These are phyloP conservation scores for Lactifluus pinguis DNA, from an alignment of 768 basidiomycete species.

Conservation along the genomic window DNA sequence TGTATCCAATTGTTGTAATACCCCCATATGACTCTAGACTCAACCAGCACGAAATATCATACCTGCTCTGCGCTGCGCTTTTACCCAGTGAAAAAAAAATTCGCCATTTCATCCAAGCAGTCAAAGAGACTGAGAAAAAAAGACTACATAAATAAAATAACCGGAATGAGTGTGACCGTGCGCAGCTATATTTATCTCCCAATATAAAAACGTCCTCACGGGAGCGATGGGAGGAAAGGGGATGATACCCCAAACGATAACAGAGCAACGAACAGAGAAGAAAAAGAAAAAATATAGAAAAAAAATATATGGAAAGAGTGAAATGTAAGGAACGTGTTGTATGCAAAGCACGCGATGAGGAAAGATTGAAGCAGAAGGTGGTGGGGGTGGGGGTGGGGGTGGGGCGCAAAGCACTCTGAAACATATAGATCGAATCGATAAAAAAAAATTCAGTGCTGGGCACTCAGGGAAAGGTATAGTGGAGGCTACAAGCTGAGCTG, in stretches of 20 bases:
- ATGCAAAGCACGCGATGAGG: not conserved
- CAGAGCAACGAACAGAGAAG: not conserved
- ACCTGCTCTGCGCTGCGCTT: too few species aligned
- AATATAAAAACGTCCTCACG: not conserved
- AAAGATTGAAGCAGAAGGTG: too few species aligned
- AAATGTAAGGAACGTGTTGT: constrained; percentile 1
- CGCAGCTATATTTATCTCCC: too few species aligned
- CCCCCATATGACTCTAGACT: not conserved
- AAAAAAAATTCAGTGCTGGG: too few species aligned
- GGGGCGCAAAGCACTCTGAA: too few species aligned
- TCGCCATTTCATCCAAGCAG: not conserved
- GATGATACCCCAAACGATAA: too few species aligned
- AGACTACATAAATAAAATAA: not conserved
- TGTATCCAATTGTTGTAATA: not conserved
- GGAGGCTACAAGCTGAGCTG: too few species aligned
- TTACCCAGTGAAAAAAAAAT: not conserved
- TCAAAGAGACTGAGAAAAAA: not conserved
- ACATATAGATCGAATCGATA: too few species aligned
- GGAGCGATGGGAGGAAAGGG: too few species aligned
- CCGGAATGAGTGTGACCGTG: too few species aligned
- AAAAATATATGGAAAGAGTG: not conserved
- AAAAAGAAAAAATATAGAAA: not conserved
- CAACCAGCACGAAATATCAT: not conserved
- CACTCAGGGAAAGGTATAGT: too few species aligned
- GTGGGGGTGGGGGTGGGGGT: too few species aligned